Evolutionary conservation across 768 basidiomycete species (phyloP).

Genomic region (Lentinula sp.): DNA sequence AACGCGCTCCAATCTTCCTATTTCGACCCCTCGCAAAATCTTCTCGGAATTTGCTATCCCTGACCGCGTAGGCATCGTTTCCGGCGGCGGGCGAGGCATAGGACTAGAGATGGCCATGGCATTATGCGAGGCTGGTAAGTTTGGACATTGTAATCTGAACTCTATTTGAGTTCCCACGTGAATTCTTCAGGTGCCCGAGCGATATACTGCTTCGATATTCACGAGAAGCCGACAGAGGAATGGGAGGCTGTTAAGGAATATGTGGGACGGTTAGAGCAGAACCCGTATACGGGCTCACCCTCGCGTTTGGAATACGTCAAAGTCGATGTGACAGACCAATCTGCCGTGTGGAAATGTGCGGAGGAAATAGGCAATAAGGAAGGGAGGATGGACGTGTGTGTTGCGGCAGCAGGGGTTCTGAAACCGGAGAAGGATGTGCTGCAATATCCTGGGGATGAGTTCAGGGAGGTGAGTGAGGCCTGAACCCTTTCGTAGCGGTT

Average conservation of each 20-base stretch:
- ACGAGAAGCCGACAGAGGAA: conserved; percentile 47
- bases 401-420: conserved; percentile 75
- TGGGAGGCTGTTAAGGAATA: conserved; percentile 51
- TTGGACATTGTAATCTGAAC: not conserved
- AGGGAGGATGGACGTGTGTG: conserved; percentile 65
- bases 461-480: conserved; percentile 43
- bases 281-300: conserved; percentile 7
- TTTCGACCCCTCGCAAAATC: conserved; percentile 38
- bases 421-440: conserved; percentile 55
- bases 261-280: conserved; percentile 33
- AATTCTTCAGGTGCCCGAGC: conserved; percentile 46
- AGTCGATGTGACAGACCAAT: conserved; percentile 63
- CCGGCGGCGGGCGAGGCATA: conserved; percentile 62
- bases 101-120: conserved; percentile 83
- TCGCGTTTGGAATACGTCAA: conserved; percentile 52
- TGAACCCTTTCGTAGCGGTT: not conserved
- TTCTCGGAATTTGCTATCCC: conserved; percentile 54
- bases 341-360: conserved; percentile 46
- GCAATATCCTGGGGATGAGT: conserved; percentile 59
- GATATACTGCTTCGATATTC: conserved; percentile 66
- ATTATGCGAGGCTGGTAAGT: conserved; percentile 49
- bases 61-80: conserved; percentile 55
- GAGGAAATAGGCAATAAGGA: conserved; percentile 61
- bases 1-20: conserved; percentile 23
- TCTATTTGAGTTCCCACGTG: not conserved